Percentiles rank a stretch among this genome's conserved stretches.
These are phyloP conservation scores for Arxiozyma heterogenica DNA, from an alignment of 1,139 yeast species.

Conservation along the genomic window DNA sequence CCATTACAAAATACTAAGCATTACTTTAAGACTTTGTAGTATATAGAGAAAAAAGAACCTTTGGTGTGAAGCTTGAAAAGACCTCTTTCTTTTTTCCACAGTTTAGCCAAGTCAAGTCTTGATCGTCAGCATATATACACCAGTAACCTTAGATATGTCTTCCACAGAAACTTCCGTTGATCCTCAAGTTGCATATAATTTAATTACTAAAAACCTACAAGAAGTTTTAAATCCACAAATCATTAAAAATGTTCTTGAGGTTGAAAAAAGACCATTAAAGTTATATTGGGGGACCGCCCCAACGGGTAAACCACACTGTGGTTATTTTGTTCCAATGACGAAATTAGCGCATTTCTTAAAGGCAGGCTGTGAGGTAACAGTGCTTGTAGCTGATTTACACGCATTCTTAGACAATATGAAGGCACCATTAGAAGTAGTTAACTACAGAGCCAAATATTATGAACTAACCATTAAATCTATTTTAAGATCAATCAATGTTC, in stretches of 20 bases:
- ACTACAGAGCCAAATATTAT: slow-evolving; percentile 82
- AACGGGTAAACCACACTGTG: slow-evolving; percentile 97
- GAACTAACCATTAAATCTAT: slow-evolving; percentile 76
- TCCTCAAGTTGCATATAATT: slow-evolving; percentile 60
- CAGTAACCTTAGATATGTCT: neutral
- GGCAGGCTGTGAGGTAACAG: slow-evolving; percentile 94
- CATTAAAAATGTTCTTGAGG: slow-evolving; percentile 74
- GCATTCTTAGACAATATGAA: slow-evolving; percentile 98
- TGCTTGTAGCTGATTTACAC: slow-evolving; percentile 91
- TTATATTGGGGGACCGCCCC: slow-evolving; percentile 97
- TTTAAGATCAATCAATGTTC: slow-evolving; percentile 76
- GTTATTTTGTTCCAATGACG: slow-evolving; percentile 96
- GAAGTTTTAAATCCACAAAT: slow-evolving; percentile 86
- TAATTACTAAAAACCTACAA: slow-evolving; percentile 80
- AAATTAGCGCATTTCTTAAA: slow-evolving; percentile 88
- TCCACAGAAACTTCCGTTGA: slow-evolving; percentile 17
- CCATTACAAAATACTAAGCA: neutral
- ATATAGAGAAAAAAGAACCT: too few relatives aligned
- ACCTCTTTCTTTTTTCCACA: too few relatives aligned
- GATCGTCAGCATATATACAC: neutral
- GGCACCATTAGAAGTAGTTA: slow-evolving; percentile 89
- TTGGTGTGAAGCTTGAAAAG: neutral
- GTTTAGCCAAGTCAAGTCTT: too few relatives aligned
- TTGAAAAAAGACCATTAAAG: slow-evolving; percentile 70
- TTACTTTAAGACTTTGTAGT: neutral